These are phyloP conservation scores for Halenospora varia DNA, from an alignment of 495 filamentous ascomycete genomes.

Conservation along the genomic window DNA sequence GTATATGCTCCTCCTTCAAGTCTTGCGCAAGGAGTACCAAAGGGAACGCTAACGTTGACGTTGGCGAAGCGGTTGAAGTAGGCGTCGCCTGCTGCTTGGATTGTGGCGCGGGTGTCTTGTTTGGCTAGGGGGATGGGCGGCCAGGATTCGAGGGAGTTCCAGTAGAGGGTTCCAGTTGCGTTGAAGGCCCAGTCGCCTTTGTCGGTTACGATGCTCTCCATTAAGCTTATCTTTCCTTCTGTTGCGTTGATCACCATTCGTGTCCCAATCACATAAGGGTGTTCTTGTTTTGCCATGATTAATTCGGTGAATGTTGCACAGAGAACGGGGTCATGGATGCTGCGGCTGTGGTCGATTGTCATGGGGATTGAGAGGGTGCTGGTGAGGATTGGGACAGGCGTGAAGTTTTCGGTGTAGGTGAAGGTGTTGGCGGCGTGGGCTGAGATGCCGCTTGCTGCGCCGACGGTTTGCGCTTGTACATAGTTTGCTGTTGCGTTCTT, in stretches of 20 bases:
- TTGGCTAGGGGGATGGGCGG: constrained; percentile 33
- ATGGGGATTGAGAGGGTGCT: constrained; percentile 31
- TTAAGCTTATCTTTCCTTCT: constrained; percentile 5
- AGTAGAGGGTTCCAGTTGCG: constrained; percentile 25
- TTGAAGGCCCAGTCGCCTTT: constrained; percentile 28
- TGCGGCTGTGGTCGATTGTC: constrained; percentile 35
- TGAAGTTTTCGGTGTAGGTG: constrained; percentile 37
- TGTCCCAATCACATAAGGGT: constrained; percentile 25
- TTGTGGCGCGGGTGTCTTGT: constrained; percentile 34
- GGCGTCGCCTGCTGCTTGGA: constrained; percentile 43
- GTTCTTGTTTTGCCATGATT: constrained; percentile 22
- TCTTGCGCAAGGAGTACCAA: constrained; percentile 42
- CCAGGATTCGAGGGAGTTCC: constrained; percentile 37
- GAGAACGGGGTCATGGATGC: constrained; percentile 33
- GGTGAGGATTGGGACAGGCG: constrained; percentile 25
- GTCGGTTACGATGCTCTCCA: constrained; percentile 19
- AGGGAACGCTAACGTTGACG: constrained; percentile 36
- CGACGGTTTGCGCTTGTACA: constrained; percentile 29
- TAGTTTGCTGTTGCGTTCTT: constrained; percentile 27
- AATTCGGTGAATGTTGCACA: constrained; percentile 40
- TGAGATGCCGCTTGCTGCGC: constrained; percentile 17
- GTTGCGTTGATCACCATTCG: constrained; percentile 10
- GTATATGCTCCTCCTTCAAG: constrained; percentile 44
- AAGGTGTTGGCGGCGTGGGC: constrained; percentile 22
- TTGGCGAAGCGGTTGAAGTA: constrained; percentile 42